Evolutionary conservation across 2,329 filamentous ascomycete genomes (phyloP).

Genomic region (Diaporthe sp.): DNA sequence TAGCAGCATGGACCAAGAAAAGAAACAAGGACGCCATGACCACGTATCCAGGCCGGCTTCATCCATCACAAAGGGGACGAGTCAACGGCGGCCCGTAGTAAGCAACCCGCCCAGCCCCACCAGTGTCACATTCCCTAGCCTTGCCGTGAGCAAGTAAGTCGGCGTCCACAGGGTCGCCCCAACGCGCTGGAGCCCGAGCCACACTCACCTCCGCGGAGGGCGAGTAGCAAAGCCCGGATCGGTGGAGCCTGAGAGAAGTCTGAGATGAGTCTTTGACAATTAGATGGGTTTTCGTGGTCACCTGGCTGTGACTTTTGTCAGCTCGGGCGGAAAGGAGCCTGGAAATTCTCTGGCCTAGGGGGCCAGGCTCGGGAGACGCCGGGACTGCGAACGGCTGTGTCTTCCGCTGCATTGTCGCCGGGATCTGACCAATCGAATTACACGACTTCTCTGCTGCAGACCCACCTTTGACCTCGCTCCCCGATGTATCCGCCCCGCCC

Average conservation of each 20-base stretch:
- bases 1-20: slow-evolving; percentile 16
- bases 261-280: slow-evolving; percentile 25
- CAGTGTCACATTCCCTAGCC: background rate
- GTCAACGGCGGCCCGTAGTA: slow-evolving; percentile 4
- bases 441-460: slow-evolving; percentile 3
- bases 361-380: slow-evolving; percentile 13
- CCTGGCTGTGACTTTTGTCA: slow-evolving; percentile 29
- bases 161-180: background rate
- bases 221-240: slow-evolving; percentile 6
- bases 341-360: slow-evolving; percentile 32
- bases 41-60: slow-evolving; percentile 37
- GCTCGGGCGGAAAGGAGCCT: slow-evolving; percentile 22
- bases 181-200: slow-evolving; percentile 5
- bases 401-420: slow-evolving; percentile 9
- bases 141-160: background rate
- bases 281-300: slow-evolving; percentile 32
- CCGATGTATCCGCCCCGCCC: background rate
- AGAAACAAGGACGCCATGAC: slow-evolving; percentile 29
- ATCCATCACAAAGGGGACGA: background rate
- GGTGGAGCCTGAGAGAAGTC: slow-evolving; percentile 7
- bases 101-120: slow-evolving; percentile 9
- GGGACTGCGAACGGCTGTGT: slow-evolving; percentile 24
- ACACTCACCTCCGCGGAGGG: background rate
- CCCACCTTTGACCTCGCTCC: slow-evolving; percentile 35
- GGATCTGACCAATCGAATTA: slow-evolving; percentile 34